Evolutionary conservation across 352 stramenopile genomes (phyloP), one percentile per base, ranked within the genome.

Genomic region (Phytophthora macrochlamydospora): DNA sequence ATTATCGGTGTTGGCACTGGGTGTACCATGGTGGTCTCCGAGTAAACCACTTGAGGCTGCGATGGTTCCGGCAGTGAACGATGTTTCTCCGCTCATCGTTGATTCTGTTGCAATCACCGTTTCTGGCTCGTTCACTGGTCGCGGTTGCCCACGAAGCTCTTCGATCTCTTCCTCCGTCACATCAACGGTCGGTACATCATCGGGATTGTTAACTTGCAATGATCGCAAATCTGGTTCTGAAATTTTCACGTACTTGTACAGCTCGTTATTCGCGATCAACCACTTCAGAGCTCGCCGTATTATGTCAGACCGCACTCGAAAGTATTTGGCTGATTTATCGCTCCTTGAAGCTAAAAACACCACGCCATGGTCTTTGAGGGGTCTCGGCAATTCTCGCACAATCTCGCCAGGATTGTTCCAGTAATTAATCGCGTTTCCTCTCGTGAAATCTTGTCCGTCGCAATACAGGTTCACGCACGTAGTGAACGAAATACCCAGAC

Each of bases 291-390:
- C 50, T 11, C 33, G 33, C 11, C 33, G 14, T 31, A 56, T 14
- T 32, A 56, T n/a, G 13, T 56, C 31, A 3, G 50, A 32, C 0
- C 33, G 50, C 4, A 46, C 50, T 7, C 32, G 33, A 33, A 56
- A 56, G 13, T 56, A 56, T 6, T 56, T 45, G 3, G 50, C 44
- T 12, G 50, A 32, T 40, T 30, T 44, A 24, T 56, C 50, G 3
- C 8, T 33, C 7, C 5, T 45, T 14, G 50, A 18, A 30, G 31
- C 43, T n/a, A 49, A 7, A 49, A 49, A 49, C 13, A 49, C 43
- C n/a, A 24, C 43, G 4, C 43, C 43, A n/a, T 7, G 28, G 28
- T 11, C 2, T 49, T 4, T 40, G 5, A 40, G 35, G 5, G 35
- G 9, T 5, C 9, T 5, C 43, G 43, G 43, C 2, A 49, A 4